Base-by-base conservation (phyloP, 2,329 filamentous ascomycete genomes). In the Aspergillus costaricaensis region DNA sequence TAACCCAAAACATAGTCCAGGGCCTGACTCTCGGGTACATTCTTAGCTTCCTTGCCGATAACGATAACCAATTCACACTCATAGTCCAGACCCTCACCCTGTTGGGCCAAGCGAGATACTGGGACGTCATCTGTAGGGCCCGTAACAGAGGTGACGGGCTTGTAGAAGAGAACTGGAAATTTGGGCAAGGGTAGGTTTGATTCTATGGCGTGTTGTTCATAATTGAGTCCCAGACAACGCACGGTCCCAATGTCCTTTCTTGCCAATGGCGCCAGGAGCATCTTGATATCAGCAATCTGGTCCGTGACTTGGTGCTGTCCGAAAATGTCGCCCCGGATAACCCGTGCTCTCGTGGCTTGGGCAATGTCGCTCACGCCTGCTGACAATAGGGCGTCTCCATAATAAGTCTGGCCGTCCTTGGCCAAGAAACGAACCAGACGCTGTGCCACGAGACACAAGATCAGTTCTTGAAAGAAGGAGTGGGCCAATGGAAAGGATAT, bases 41-140 rank as follows among this genome's bases (percentile, higher is more conserved):
- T 83, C 47, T 79, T 76, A 61, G 86, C 88, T 61, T 83, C 79
- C 74, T 87, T 88, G 23, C 89, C 88, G 63, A 93, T 91, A 8
- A 93, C 80, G 39, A 86, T 81, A 14, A 92, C 88, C 6, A 94
- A 82, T 77, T 94, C 91, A 72, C 89, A 91, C 77, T 94, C 91
- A 75, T 93, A 93, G 76, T 93, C 91, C 17, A 91, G 77, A 0
- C 87, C 87, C n/a, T 80, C 78, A 51, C 81, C 81, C 62, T 88
- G 81, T 74, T 92, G 90, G 0, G 88, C 89, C 61, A 90, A 78
- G 2, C 76, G 69, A 21, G 86, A 85, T 38, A 94, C 81, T 2
- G 88, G 88, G 55, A 92, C 88, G 1, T 86, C 80, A 66, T 90
- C 87, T 2, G 75, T 80, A 0, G 89, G 89, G 2, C 88, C 89